Evolutionary conservation across 495 filamentous ascomycete species (phyloP), one percentile per base, ranked within the genome.

Genomic region (Chaetomium cochliodes): DNA sequence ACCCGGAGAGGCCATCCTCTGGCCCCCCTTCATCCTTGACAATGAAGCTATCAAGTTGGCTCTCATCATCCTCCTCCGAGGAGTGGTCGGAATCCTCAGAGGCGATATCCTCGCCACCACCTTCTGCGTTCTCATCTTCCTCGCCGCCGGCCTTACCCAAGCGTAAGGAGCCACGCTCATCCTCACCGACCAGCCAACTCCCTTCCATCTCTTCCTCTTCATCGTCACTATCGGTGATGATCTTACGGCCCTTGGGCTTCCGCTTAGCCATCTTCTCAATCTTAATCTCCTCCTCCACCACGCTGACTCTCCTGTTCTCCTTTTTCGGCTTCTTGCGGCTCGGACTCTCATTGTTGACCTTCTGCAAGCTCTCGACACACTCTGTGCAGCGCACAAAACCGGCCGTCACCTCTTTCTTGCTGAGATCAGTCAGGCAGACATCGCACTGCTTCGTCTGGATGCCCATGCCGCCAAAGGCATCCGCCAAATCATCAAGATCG

Each of bases 381-480:
- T 60, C 73, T 3, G 71, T 63, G 39, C 70, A 76, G 41, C 70
- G 82, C 64, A 86, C 82, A 18, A 83, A 79, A 8, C 90, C 89
- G 16, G 70, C 77, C 18, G 76, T 75, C 5, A 81, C 76, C 61
- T 90, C 87, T 5, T 82, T 78, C 51, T 77, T 78, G 25, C 80
- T 84, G 23, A 98, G 79, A 11, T 89, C 84, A 52, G 81, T 82
- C 70, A 92, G 86, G 69, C 94, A 98, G 66, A 96, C 87, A 65
- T 97, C 93, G 69, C 94, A 98, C 62, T 90, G 88, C 78, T 88
- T 94, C 0, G 86, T 80, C 71, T 88, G 82, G 58, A 98, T 88
- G 63, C 85, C 90, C 65, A 98, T 81, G 6, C 87, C 90, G 0
- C 91, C 91, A 68, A 98, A 87, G 59, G 97, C 81, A 71, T 92